Evolutionary conservation across 305 asterid genomes (phyloP), one percentile per base, ranked within the genome.

Genomic region (Euphrasia arctica): DNA sequence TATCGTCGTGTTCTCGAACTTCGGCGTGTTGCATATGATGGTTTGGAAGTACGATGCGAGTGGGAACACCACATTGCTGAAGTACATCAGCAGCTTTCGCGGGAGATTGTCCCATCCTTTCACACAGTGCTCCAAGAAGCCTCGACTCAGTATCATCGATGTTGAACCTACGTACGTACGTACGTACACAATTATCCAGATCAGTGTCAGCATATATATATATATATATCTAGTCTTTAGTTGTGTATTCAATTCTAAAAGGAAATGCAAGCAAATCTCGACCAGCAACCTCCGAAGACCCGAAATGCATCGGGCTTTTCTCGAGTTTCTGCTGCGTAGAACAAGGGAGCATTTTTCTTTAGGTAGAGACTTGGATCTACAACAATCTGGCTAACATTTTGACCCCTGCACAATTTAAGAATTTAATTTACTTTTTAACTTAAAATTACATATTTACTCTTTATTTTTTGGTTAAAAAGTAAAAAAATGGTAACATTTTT

Each of bases 1-100:
- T 1, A 50, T 13, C 3, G 28, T 14, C 9, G 28, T 50, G 56
- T 50, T 50, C 8, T 14, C 27, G 29, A 50, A 50, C 56, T 50
- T 28, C 0, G 56, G 56, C 56, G 56, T 50, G 56, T 50, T 50
- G 56, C 56, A 15, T 4, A 84, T 64, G 62, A 82, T 54, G 0
- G 88, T 84, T 51, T 84, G 88, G 81, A 84, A 82, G 68, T 84
- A 82, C 12, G 81, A 78, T n/a, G 76, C 71, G 0, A 80, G 80
- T 51, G 91, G 91, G 10, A 65, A 75, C 31, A 54, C 75, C 3
- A 63, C 75, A 18, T 84, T 84, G 85, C 69, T 72, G 14, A 78
- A 84, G 74, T 84, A 84, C 86, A 82, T 78, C 8, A 84, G 83
- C 58, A 84, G 48, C 63, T 84, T 84, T 55, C 86, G 70, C 0